Evolutionary conservation across 2,329 filamentous ascomycete genomes (phyloP).

Genomic region (Lasiodiplodia theobromae): DNA sequence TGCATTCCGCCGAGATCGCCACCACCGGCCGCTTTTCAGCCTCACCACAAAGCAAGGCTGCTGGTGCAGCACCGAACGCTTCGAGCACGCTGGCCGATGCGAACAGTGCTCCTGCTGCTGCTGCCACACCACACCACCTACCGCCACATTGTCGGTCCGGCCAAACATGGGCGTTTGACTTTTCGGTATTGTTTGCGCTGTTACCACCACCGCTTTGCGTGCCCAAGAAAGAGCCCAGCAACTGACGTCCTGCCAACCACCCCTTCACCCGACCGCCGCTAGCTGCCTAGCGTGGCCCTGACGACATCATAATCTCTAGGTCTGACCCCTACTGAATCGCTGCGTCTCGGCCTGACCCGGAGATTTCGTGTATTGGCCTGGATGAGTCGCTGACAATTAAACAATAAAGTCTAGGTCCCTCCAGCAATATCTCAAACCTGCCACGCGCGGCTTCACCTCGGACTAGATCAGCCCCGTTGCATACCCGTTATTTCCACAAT

Average conservation of each 20-base stretch:
- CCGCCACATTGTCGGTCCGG: slow-evolving; percentile 58
- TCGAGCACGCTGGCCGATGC: slow-evolving; percentile 2
- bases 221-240: not conserved
- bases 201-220: not conserved
- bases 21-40: not conserved
- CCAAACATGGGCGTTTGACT: slow-evolving; percentile 72
- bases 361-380: not conserved
- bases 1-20: not conserved
- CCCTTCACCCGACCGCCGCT: not conserved
- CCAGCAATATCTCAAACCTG: not conserved
- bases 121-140: not conserved
- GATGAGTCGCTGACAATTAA: not conserved
- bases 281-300: not conserved
- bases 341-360: not conserved
- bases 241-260: not conserved
- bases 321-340: not conserved
- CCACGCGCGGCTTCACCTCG: not conserved
- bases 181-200: not conserved
- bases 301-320: not conserved
- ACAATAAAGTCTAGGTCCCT: not conserved
- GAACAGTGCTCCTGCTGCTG: slow-evolving; percentile 15
- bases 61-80: slow-evolving; percentile 2
- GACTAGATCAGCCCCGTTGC: not conserved
- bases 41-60: slow-evolving; percentile 4
- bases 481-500: not conserved